phyloP scores from a whole-genome alignment of 768 basidiomycete genomes.

The Cubamyces lactineus region DNA sequence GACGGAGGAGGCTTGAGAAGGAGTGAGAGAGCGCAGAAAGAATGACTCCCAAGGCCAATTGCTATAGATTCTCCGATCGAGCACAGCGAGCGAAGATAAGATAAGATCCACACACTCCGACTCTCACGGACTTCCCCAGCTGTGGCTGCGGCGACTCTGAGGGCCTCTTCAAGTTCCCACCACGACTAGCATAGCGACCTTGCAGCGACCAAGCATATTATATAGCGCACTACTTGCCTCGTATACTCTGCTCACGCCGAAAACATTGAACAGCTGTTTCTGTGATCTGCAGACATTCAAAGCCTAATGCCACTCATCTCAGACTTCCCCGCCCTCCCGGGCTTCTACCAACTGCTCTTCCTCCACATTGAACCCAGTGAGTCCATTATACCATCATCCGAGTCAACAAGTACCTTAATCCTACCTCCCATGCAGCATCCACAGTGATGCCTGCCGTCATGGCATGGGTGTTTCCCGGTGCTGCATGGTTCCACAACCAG shows the following conservation, averaged over 20 bases:
- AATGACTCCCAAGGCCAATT: background rate
- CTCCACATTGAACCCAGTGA: constrained; percentile 68
- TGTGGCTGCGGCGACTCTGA: background rate
- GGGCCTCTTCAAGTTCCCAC: background rate
- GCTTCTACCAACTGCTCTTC: constrained; percentile 64
- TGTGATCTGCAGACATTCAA: background rate
- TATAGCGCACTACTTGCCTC: too few species aligned
- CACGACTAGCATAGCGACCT: background rate
- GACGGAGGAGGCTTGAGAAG: too few species aligned
- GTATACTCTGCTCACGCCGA: too few species aligned
- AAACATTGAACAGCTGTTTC: too few species aligned
- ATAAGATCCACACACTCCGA: background rate
- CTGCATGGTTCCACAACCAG: constrained; percentile 67
- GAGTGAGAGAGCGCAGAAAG: too few species aligned
- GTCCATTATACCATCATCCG: background rate
- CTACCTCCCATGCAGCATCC: constrained; percentile 40
- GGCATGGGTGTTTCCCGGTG: constrained; percentile 60
- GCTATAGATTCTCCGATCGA: background rate
- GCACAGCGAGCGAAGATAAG: background rate
- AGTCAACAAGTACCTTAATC: too few species aligned
- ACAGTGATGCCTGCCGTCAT: constrained; percentile 54
- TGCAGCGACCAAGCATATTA: background rate
- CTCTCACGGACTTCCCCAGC: background rate
- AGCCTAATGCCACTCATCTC: constrained; percentile 28
- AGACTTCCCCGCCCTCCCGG: constrained; percentile 60